Base-by-base conservation (phyloP, 495 filamentous ascomycete species). In the Tuber indicum region DNA sequence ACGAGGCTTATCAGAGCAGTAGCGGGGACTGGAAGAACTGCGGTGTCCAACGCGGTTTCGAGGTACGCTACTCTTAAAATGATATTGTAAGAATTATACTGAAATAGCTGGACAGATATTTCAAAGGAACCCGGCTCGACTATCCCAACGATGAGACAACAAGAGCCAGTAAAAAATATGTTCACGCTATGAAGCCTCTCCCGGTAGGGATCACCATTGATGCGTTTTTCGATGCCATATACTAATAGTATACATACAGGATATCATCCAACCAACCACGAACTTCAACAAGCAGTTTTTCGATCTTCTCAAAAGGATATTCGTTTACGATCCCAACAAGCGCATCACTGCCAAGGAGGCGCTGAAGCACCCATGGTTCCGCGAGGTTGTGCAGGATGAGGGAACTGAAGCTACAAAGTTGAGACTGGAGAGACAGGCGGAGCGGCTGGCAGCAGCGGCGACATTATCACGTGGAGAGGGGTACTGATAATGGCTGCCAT, bases 331-430 rank as follows among this genome's bases (percentile, higher is more conserved):
- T 78, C 94, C 96, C 3, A 91, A 90, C 71, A 89, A 91, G 75
- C 90, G 96, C 44, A 97, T 99, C 81, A 97, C 93, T 6, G 96
- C 96, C 74, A 93, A 97, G 80, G 86, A 96, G 82, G 96, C 96
- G 12, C 86, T 99, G 70, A 90, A 95, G 77, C 96, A 99, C 82
- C 90, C 92, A 0, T 99, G 96, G 96, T 99, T 99, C 86, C 91
- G 91, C 79, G 95, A 98, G 84, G 87, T 87, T 10, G 86, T 91
- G 4, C 89, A 91, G 36, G 96, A 99, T 82, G 96, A 99, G 83
- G 96, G 96, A 49, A 98, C 94, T 36, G 96, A 98, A 86, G 96
- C 96, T 52, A 88, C 91, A 43, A 91, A 92, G 79, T 92, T 96
- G 74, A 87, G 88, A 62, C 75, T 87, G 70, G 88, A 91, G 78